Conservation (phyloP, 441 rosid genomes). For the Gossypium schwendimanii region DNA sequence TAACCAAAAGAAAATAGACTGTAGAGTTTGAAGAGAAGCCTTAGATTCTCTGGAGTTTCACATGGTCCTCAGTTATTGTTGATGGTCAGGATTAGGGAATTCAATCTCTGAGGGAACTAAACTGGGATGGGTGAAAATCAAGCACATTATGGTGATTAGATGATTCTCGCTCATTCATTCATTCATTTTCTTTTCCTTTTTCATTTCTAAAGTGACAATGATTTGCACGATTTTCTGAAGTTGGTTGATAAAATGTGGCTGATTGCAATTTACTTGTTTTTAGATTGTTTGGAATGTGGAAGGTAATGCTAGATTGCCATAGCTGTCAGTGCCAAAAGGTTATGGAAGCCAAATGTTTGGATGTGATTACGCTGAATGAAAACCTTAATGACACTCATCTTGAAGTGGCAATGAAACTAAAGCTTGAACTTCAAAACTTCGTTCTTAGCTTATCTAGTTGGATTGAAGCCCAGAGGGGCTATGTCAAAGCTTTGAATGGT, state of each 20-base stretch:
- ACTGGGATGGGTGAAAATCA: neutral
- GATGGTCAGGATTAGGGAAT: neutral
- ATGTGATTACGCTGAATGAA: slow-evolving; percentile 20
- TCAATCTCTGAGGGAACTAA: neutral
- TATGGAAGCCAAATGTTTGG: slow-evolving; percentile 31
- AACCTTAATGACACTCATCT: slow-evolving; percentile 29
- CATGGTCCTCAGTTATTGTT: neutral
- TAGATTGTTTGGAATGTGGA: slow-evolving; percentile 53
- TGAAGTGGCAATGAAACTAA: slow-evolving; percentile 35
- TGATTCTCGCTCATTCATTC: neutral
- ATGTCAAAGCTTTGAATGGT: slow-evolving; percentile 38
- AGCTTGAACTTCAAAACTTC: slow-evolving; percentile 41
- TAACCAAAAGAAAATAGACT: neutral
- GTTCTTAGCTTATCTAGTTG: slow-evolving; percentile 32
- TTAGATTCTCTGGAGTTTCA: neutral
- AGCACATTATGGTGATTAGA: neutral
- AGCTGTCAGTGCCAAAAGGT: slow-evolving; percentile 26
- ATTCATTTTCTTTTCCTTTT: neutral
- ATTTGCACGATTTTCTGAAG: neutral
- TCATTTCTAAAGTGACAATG: neutral
- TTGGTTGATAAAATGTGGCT: neutral
- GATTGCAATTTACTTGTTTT: neutral
- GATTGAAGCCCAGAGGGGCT: slow-evolving; percentile 36
- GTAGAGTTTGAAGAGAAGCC: neutral
- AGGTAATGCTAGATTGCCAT: slow-evolving; percentile 46